phyloP scores from a whole-genome alignment of 2,329 filamentous ascomycete genomes.

The Pezicula neosporulosa region DNA sequence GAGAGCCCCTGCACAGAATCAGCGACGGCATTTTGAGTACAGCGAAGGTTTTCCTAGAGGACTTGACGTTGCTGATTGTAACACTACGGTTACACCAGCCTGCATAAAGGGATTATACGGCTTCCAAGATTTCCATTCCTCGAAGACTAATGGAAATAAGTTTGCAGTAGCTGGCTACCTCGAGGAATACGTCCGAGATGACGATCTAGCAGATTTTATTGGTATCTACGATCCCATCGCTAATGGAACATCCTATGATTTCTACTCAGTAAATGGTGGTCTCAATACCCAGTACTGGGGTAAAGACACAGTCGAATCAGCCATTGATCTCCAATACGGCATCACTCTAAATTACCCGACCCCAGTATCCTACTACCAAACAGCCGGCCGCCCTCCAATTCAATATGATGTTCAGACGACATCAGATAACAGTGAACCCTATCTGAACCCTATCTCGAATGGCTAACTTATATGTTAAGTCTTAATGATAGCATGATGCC shows the following conservation, averaged over 20 bases:
- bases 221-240: conserved; percentile 39
- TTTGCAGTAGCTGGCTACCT: conserved; percentile 25
- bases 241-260: conserved; percentile 36
- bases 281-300: conserved; percentile 27
- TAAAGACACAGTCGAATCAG: conserved; percentile 44
- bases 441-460: conserved; percentile 63
- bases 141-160: conserved; percentile 12
- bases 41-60: conserved; percentile 1
- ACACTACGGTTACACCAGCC: conserved; percentile 25
- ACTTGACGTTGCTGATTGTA: conserved; percentile 22
- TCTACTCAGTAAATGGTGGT: conserved; percentile 33
- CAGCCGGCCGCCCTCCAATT: conserved; percentile 53
- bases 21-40: not conserved
- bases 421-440: conserved; percentile 61
- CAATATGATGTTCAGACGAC: conserved; percentile 39
- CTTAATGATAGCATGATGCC: conserved; percentile 48
- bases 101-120: conserved; percentile 29
- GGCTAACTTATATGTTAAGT: conserved; percentile 51
- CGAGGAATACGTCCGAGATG: conserved; percentile 25
- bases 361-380: conserved; percentile 49
- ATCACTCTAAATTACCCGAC: conserved; percentile 50
- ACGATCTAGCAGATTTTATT: conserved; percentile 40
- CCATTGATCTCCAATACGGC: conserved; percentile 53
- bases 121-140: conserved; percentile 12
- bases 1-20: not conserved